Evolutionary conservation across 225 moss, liverwort and hornwort species (phyloP), one percentile per base, ranked within the genome.

Genomic region (Anthoceros angustus): DNA sequence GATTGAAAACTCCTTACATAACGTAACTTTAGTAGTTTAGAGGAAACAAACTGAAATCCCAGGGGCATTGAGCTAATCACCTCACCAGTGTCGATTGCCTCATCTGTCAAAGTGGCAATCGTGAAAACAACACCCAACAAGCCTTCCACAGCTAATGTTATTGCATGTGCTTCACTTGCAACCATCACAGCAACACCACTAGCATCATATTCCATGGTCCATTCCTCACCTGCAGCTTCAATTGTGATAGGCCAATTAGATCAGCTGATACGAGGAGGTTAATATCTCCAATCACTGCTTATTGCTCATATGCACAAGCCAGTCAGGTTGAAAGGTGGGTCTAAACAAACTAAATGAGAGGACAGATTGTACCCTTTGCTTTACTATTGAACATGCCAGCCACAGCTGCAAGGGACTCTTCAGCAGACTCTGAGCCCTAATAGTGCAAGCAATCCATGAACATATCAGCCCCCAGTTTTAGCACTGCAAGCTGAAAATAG

Each of bases 321-420:
- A 32, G 1, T 32, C 32, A 32, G 32, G 32, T 32, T 32, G 1
- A 4, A 32, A 32, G 32, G 32, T 32, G 32, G 32, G 32, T 32
- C 4, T 32, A 32, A 1, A 32, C 32, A 32, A 32, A 32, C 32
- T 32, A 4, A 32, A 32, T 1, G 32, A 32, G 32, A 32, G 32
- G 32, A 4, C 32, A 73, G 26, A 64, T 25, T 43, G 14, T n/a
- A 85, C 86, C 98, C 82, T 89, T 92, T 9, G 92, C 84, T 71
- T 98, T 98, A 78, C 92, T 89, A 76, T 92, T 76, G 40, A 98
- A 92, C 89, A 98, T 98, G 66, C 89, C 89, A 41, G 98, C 81
- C 42, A 98, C 83, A 71, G 92, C 92, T 71, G 74, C 68, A 66
- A 89, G 75, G 41, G 79, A 86, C 70, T 98, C 98, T 72, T 98